Conservation (phyloP, 2,329 filamentous ascomycete genomes). For the Botrytis fabae region DNA sequence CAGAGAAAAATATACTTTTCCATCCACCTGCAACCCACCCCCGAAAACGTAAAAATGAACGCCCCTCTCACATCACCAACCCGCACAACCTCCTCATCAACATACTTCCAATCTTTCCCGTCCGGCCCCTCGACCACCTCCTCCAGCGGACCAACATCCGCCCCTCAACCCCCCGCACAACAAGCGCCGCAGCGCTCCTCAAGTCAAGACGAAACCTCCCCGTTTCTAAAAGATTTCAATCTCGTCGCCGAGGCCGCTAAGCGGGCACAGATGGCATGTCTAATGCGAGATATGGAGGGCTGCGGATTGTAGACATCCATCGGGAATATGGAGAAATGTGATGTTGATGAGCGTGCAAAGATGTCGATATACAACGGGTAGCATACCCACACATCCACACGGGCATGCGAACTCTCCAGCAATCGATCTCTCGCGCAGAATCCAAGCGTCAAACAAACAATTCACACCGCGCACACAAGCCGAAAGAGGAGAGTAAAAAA, state of each 20-base stretch:
- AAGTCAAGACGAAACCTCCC: slow-evolving; percentile 53
- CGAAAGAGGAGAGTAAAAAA: not conserved
- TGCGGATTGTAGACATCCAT: slow-evolving; percentile 28
- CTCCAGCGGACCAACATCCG: slow-evolving; percentile 25
- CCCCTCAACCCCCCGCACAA: slow-evolving; percentile 27
- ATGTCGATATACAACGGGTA: not conserved
- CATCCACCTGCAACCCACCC: not conserved
- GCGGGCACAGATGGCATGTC: slow-evolving; percentile 83
- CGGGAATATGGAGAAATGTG: not conserved
- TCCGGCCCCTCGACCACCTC: slow-evolving; percentile 23
- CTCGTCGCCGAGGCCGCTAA: slow-evolving; percentile 92
- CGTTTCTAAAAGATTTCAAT: slow-evolving; percentile 77
- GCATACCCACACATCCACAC: not conserved
- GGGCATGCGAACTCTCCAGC: not conserved
- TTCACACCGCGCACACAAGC: not conserved
- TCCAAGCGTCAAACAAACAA: not conserved
- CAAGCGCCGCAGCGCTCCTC: slow-evolving; percentile 22
- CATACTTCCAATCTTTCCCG: slow-evolving; percentile 25
- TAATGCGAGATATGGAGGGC: slow-evolving; percentile 81
- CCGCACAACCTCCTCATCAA: slow-evolving; percentile 39
- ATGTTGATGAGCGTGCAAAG: not conserved
- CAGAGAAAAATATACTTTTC: not conserved
- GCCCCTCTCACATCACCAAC: slow-evolving; percentile 20
- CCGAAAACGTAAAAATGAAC: slow-evolving; percentile 16
- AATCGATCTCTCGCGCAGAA: not conserved